These are phyloP conservation scores for Aspergillus sclerotiicarbonarius DNA, from an alignment of 495 filamentous ascomycete species.

Conservation along the genomic window DNA sequence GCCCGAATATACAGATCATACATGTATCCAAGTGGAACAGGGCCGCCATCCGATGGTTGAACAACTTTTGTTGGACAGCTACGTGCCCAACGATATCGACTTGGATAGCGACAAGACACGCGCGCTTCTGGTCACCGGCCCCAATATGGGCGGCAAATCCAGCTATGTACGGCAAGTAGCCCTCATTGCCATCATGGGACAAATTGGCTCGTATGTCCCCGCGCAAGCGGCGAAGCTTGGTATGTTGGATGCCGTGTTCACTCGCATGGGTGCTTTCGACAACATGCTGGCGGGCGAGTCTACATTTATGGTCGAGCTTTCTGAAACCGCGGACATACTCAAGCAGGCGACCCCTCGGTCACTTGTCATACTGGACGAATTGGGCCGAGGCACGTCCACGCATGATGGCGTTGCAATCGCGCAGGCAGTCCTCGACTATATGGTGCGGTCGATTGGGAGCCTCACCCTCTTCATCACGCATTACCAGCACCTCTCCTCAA, in stretches of 20 bases:
- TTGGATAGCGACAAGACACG: conserved; percentile 62
- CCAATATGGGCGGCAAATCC: conserved; percentile 98
- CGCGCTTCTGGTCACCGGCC: conserved; percentile 87
- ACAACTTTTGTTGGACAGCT: conserved; percentile 77
- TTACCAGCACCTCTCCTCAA: conserved; percentile 78
- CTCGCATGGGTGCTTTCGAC: conserved; percentile 94
- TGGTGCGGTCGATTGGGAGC: conserved; percentile 70
- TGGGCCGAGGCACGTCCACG: conserved; percentile 88
- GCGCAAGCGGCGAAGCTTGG: conserved; percentile 71
- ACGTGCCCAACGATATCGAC: conserved; percentile 87
- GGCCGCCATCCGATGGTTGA: conserved; percentile 97
- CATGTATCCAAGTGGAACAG: conserved; percentile 66
- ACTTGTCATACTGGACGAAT: conserved; percentile 90
- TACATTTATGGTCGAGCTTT: conserved; percentile 98
- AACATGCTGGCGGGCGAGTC: conserved; percentile 94
- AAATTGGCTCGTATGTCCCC: conserved; percentile 93
- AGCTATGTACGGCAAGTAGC: conserved; percentile 91
- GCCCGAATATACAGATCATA: conserved; percentile 70
- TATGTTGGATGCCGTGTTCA: conserved; percentile 88
- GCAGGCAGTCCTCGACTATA: conserved; percentile 80
- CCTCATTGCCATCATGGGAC: conserved; percentile 88
- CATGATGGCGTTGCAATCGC: conserved; percentile 97
- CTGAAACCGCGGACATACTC: conserved; percentile 86
- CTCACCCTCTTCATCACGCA: conserved; percentile 95
- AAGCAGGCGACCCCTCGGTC: conserved; percentile 78